Conservation (phyloP, 345 rosid species). For the Eucalyptus curtisii region DNA sequence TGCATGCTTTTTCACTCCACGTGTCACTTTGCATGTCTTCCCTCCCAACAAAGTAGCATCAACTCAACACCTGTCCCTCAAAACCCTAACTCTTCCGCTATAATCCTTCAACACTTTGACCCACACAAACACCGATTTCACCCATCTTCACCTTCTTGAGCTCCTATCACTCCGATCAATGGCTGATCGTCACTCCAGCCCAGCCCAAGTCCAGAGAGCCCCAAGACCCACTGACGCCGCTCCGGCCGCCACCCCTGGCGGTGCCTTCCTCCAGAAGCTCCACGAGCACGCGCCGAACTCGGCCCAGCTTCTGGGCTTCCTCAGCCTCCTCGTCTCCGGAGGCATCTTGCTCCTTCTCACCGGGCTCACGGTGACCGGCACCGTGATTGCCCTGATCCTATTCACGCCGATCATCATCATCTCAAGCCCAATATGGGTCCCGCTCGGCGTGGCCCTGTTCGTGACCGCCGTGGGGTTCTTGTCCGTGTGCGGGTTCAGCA, state of each 20-base stretch:
- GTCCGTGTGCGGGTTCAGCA: constrained; percentile 34
- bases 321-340: constrained; percentile 46
- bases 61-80: not conserved
- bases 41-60: not conserved
- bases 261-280: constrained; percentile 33
- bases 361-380: constrained; percentile 45
- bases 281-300: constrained; percentile 45
- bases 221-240: not conserved
- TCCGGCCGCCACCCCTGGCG: constrained; percentile 1
- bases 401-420: constrained; percentile 55
- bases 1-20: not conserved
- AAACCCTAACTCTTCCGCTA: not conserved
- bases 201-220: not conserved
- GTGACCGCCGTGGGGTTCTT: constrained; percentile 26
- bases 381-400: constrained; percentile 35
- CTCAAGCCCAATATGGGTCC: constrained; percentile 82
- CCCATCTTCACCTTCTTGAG: not conserved
- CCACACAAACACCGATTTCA: not conserved
- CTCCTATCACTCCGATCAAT: not conserved
- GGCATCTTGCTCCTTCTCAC: constrained; percentile 56
- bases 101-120: not conserved
- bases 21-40: not conserved
- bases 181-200: not conserved
- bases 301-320: constrained; percentile 38
- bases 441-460: constrained; percentile 24